Conservation (phyloP, 2,329 filamentous ascomycete genomes). For the Allantophomopsis lycopodina region DNA sequence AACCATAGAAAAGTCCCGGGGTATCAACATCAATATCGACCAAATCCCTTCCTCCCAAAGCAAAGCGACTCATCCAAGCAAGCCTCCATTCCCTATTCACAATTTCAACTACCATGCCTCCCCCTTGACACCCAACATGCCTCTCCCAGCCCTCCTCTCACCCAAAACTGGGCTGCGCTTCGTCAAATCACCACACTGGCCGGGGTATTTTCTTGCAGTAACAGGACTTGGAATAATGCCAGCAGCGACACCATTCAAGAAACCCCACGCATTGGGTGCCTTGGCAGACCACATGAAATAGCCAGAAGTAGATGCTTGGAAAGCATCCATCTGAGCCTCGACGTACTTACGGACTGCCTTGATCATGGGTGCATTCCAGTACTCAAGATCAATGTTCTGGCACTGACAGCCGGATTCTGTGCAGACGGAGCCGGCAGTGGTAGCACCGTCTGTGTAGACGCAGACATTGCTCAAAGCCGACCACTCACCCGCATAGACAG, state of each 20-base stretch:
- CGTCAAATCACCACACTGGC: slow-evolving; percentile 6
- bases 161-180: not conserved
- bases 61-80: too few species aligned
- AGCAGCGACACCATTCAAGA: slow-evolving; percentile 20
- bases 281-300: slow-evolving; percentile 27
- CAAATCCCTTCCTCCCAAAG: too few species aligned
- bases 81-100: too few species aligned
- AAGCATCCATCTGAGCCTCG: slow-evolving; percentile 26
- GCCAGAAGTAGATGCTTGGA: slow-evolving; percentile 20
- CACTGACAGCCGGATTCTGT: slow-evolving; percentile 23
- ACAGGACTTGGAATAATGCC: slow-evolving; percentile 21
- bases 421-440: slow-evolving; percentile 19
- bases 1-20: too few species aligned
- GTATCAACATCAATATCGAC: too few species aligned
- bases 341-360: slow-evolving; percentile 21
- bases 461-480: slow-evolving; percentile 23
- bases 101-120: not conserved
- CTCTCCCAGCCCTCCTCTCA: slow-evolving; percentile 4
- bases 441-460: slow-evolving; percentile 22
- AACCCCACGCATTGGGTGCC: slow-evolving; percentile 22
- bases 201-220: slow-evolving; percentile 10
- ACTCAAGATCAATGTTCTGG: slow-evolving; percentile 14
- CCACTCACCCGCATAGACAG: slow-evolving; percentile 26
- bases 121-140: slow-evolving; percentile 1
- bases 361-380: slow-evolving; percentile 20